Percentiles rank a stretch among this genome's conserved stretches.
These are phyloP conservation scores for Tuber microsphaerosporum DNA, from an alignment of 495 filamentous ascomycete species.

Conservation along the genomic window DNA sequence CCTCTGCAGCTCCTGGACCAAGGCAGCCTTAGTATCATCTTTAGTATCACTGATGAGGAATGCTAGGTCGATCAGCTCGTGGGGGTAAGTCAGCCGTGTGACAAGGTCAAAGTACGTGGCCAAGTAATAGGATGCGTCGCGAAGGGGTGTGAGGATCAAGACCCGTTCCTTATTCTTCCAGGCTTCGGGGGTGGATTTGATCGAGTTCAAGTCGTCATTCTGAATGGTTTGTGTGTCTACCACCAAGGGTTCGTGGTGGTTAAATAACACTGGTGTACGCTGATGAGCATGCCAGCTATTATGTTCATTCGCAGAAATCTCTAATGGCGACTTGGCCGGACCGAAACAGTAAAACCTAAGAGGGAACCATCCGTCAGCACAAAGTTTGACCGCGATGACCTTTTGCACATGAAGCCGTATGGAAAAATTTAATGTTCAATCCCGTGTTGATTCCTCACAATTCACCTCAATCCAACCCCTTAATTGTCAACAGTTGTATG, in stretches of 20 bases:
- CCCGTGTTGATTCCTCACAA: not conserved
- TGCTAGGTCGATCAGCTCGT: constrained; percentile 87
- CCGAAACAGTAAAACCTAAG: constrained; percentile 94
- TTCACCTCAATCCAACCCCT: constrained; percentile 2
- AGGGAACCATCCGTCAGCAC: constrained; percentile 12
- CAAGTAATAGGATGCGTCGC: constrained; percentile 76
- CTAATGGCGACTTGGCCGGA: constrained; percentile 83
- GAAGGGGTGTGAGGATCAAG: constrained; percentile 88
- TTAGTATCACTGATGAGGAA: constrained; percentile 88
- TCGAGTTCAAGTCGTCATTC: constrained; percentile 73
- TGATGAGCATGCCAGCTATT: constrained; percentile 79
- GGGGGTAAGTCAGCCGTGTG: constrained; percentile 83
- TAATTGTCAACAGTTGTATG: constrained; percentile 13
- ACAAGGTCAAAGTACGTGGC: constrained; percentile 89
- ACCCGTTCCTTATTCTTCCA: constrained; percentile 73
- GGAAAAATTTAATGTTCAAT: constrained; percentile 13
- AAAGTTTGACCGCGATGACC: constrained; percentile 6
- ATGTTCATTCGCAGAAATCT: constrained; percentile 86
- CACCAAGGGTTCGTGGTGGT: constrained; percentile 80
- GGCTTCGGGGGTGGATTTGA: constrained; percentile 74
- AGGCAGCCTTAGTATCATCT: constrained; percentile 78
- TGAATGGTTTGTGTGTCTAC: constrained; percentile 73
- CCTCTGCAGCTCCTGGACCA: constrained; percentile 75
- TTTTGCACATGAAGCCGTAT: not conserved
- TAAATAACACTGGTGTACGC: constrained; percentile 89